Base-by-base conservation (phyloP, 768 basidiomycete genomes). In the Hypholoma sublateritium region DNA sequence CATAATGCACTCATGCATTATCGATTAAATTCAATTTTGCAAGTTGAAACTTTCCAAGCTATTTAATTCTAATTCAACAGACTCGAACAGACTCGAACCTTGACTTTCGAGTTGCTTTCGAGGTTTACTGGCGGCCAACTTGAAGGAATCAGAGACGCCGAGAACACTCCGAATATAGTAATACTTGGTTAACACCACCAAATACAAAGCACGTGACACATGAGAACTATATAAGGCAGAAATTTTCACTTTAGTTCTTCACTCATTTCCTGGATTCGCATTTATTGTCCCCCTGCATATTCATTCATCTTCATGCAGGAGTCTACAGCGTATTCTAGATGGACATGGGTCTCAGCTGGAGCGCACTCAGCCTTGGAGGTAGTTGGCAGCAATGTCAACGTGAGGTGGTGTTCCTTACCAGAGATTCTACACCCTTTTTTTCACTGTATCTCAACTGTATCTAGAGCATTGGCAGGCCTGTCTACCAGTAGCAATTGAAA, bases 341-440 rank as follows among this genome's bases (percentile, higher is more conserved):
- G 22, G 45, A 59, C 7, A 28, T 12, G 50, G 55, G 52, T 64
- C 64, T 67, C 64, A 67, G 66, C 66, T 67, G 66, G 66, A 67
- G 66, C 66, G 46, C 59, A 56, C 60, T 65, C 55, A 53, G 59
- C 63, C 63, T 59, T 53, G 17, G 50, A 36, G 62, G 66, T 53
- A 44, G 62, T 65, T 57, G 49, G 61, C 59, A 41, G 22, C 52
- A 45, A 53, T 37, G 61, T 62, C 56, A 60, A 65, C 57, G 57
- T 67, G 64, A 59, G 60, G 66, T 63, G 47, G 61, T 65, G 66
- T 67, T 67, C 66, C 66, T 67, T 67, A 67, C 66, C 66, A 64
- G 64, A 65, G 63, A 58, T 59, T 57, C 57, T 19, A 67, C 62
- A 67, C 57, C 17, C 17, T 17, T 46, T 17, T 44, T 22, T 19